Conservation (phyloP, 495 filamentous ascomycete genomes). For the Neurospora cerealis region DNA sequence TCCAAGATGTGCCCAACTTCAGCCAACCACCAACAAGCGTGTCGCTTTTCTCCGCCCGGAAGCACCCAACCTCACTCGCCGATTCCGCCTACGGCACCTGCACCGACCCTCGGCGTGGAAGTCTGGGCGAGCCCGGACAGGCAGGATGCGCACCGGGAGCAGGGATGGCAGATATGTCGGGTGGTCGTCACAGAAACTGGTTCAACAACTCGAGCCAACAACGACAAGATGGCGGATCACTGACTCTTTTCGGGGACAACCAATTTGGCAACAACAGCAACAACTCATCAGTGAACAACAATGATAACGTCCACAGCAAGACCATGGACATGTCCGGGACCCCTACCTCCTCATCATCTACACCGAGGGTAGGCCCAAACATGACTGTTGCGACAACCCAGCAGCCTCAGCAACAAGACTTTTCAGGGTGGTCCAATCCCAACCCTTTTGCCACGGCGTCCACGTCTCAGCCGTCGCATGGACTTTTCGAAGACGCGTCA, state of each 20-base stretch:
- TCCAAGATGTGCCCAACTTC: not conserved
- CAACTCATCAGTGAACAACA: not conserved
- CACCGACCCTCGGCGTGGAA: conserved; percentile 15
- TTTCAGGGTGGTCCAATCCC: not conserved
- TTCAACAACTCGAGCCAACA: not conserved
- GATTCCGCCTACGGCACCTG: conserved; percentile 17
- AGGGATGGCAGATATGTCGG: not conserved
- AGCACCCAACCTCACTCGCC: conserved; percentile 11
- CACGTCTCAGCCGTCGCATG: not conserved
- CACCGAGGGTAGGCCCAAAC: not conserved
- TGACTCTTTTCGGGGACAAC: not conserved
- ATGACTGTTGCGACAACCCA: not conserved
- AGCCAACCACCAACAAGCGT: not conserved
- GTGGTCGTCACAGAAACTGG: not conserved
- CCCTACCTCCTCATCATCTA: not conserved
- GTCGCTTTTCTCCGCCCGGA: not conserved
- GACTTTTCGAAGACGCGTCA: not conserved
- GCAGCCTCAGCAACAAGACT: not conserved
- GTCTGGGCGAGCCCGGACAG: conserved; percentile 9
- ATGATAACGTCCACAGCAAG: not conserved
- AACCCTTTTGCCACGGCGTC: not conserved
- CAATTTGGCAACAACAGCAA: not conserved
- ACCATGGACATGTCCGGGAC: not conserved
- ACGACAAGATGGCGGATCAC: not conserved
- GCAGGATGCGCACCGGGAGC: not conserved